A percentile compares a stretch with the other conserved stretches of the same genome.
phyloP scores from a whole-genome alignment of 1,284 basidiomycete genomes.

The Rugosomyces carneus region DNA sequence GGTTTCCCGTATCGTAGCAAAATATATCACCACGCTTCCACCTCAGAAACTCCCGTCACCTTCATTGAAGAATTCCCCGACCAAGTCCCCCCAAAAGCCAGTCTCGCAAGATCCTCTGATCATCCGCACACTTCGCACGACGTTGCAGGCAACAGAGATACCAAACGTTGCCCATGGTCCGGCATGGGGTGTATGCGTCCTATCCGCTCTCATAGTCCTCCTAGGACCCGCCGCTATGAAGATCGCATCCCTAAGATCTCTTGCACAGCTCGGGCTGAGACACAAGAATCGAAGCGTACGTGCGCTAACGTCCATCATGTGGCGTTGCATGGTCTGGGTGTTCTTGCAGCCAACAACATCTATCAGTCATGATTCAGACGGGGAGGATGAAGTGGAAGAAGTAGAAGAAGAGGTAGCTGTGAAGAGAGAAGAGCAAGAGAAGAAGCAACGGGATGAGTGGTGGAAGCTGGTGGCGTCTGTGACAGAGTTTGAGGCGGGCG shows the following conservation, averaged over 20 bases:
- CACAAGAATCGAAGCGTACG: slow-evolving; percentile 59
- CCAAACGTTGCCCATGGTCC: slow-evolving; percentile 62
- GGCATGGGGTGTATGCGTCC: slow-evolving; percentile 63
- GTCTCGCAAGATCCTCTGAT: slow-evolving; percentile 40
- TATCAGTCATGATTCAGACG: slow-evolving; percentile 25
- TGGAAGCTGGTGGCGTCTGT: slow-evolving; percentile 48
- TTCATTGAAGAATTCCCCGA: slow-evolving; percentile 11
- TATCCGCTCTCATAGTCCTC: slow-evolving; percentile 56
- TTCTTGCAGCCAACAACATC: slow-evolving; percentile 49
- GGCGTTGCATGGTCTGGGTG: slow-evolving; percentile 59
- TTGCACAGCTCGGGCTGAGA: slow-evolving; percentile 49
- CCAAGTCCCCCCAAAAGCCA: slow-evolving; percentile 12
- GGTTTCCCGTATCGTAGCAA: slow-evolving; percentile 41
- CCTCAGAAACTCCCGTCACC: slow-evolving; percentile 20
- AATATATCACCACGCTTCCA: slow-evolving; percentile 38
- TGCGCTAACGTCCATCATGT: slow-evolving; percentile 50
- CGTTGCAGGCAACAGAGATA: slow-evolving; percentile 47
- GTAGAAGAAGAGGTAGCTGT: slow-evolving; percentile 27
- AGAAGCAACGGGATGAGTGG: slow-evolving; percentile 32
- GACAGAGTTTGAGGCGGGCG: slow-evolving; percentile 57
- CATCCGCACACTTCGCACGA: slow-evolving; percentile 58
- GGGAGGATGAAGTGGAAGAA: slow-evolving; percentile 29
- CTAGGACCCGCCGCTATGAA: slow-evolving; percentile 49
- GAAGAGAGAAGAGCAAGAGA: slow-evolving; percentile 18
- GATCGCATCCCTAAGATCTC: slow-evolving; percentile 42